These are phyloP conservation scores for Tulasnella sp. DNA, from an alignment of 768 basidiomycete genomes.

Conservation along the genomic window DNA sequence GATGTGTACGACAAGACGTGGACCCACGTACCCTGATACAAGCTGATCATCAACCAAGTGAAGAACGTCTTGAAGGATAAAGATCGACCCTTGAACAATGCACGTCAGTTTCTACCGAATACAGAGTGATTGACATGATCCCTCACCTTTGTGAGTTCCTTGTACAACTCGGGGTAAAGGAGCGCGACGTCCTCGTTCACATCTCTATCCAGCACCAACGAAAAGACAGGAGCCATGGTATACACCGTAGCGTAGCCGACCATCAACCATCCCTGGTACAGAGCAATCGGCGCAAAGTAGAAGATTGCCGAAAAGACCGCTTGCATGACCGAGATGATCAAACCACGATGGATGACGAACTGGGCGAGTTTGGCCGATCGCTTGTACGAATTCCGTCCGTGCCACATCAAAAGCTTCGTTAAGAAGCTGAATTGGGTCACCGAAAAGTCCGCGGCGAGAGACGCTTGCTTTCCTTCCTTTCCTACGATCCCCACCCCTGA, in stretches of 20 bases:
- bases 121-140: neutral
- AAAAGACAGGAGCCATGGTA: slow-evolving; percentile 98
- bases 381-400: slow-evolving; percentile 96
- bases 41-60: slow-evolving; percentile 92
- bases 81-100: slow-evolving; percentile 62
- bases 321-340: slow-evolving; percentile 97
- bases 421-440: slow-evolving; percentile 94
- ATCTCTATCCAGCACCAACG: slow-evolving; percentile 88
- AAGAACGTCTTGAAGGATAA: slow-evolving; percentile 98
- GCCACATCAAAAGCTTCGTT: slow-evolving; percentile 95
- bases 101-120: neutral
- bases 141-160: slow-evolving; percentile 87
- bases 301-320: slow-evolving; percentile 91
- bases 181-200: slow-evolving; percentile 92
- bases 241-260: slow-evolving; percentile 93
- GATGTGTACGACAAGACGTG: neutral
- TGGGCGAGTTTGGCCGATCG: slow-evolving; percentile 96
- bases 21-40: slow-evolving; percentile 74
- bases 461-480: slow-evolving; percentile 98
- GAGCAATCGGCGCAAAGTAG: slow-evolving; percentile 89
- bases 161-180: slow-evolving; percentile 94
- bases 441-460: slow-evolving; percentile 96
- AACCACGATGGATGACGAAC: slow-evolving; percentile 94
- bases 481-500: slow-evolving; percentile 94
- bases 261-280: slow-evolving; percentile 98